Evolutionary conservation across 805 yeast genomes (phyloP).

Genomic region (Debaryomyces hansenii): DNA sequence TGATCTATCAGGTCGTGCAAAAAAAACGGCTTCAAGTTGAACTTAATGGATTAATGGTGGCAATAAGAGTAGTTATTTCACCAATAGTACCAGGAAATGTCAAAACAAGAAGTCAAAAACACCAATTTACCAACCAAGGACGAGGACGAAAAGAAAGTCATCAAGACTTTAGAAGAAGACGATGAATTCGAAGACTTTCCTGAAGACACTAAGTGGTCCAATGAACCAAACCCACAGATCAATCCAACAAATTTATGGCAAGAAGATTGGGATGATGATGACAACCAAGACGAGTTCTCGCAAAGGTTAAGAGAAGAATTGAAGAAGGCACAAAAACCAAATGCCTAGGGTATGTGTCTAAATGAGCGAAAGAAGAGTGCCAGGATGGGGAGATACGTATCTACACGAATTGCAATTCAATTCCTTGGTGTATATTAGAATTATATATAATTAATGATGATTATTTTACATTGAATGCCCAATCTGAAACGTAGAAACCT

Average conservation of each 20-base stretch:
- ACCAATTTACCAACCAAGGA: conserved; percentile 1
- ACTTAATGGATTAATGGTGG: not conserved
- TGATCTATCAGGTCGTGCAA: not conserved
- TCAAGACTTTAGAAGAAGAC: conserved; percentile 87
- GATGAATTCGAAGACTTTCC: conserved; percentile 98
- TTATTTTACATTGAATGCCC: not conserved
- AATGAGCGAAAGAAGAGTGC: no score
- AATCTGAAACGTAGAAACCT: conserved; percentile 13
- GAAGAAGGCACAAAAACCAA: conserved; percentile 22
- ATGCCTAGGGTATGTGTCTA: not conserved
- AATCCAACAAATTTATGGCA: conserved; percentile 79
- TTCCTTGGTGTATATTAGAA: not conserved
- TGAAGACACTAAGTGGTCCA: conserved; percentile 75
- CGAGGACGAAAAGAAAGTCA: conserved; percentile 36
- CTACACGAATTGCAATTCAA: not conserved
- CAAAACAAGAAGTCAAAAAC: conserved; percentile 2
- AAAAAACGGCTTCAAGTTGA: not conserved
- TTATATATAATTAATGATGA: conserved; percentile 3
- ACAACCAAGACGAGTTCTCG: conserved; percentile 86
- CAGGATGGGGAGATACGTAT: not conserved
- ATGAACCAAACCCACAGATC: conserved; percentile 51
- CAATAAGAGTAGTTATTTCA: not conserved
- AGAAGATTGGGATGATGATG: conserved; percentile 97
- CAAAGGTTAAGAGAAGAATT: conserved; percentile 59
- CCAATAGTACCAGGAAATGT: conserved; percentile 1